These are phyloP conservation scores for Alternaria alternata DNA, from an alignment of 2,329 filamentous ascomycete species.

Conservation along the genomic window DNA sequence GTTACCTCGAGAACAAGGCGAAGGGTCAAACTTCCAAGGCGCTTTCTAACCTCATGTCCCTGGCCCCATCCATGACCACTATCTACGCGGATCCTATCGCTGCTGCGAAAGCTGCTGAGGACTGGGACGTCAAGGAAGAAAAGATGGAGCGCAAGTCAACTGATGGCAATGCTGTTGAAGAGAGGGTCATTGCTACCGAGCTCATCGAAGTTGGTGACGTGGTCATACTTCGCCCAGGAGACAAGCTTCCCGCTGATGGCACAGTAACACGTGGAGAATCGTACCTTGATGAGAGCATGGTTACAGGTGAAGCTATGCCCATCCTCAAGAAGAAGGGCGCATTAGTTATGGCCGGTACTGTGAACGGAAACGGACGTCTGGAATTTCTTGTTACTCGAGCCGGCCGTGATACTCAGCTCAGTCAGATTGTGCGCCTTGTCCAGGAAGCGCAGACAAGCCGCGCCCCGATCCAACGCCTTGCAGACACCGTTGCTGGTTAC, in stretches of 20 bases:
- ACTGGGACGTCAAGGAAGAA: constrained; percentile 66
- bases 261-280: constrained; percentile 87
- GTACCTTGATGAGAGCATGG: constrained; percentile 97
- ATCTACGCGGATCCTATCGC: constrained; percentile 96
- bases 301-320: constrained; percentile 95
- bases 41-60: constrained; percentile 90
- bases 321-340: constrained; percentile 86
- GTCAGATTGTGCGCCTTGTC: constrained; percentile 97
- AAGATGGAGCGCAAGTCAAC: constrained; percentile 55
- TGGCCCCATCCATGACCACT: constrained; percentile 94
- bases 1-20: constrained; percentile 91
- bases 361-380: constrained; percentile 90
- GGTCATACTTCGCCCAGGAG: constrained; percentile 89
- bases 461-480: constrained; percentile 92
- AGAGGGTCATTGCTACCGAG: constrained; percentile 89
- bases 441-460: constrained; percentile 95
- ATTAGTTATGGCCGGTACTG: constrained; percentile 87
- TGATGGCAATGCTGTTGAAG: constrained; percentile 73
- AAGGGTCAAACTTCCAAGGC: constrained; percentile 97
- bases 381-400: constrained; percentile 93
- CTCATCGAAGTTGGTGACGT: constrained; percentile 93
- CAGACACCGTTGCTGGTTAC: constrained; percentile 88
- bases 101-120: constrained; percentile 86
- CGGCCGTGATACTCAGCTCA: constrained; percentile 93
- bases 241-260: constrained; percentile 96